phyloP scores from a whole-genome alignment of 2,329 filamentous ascomycete genomes.

The Xylariaceae sp. region DNA sequence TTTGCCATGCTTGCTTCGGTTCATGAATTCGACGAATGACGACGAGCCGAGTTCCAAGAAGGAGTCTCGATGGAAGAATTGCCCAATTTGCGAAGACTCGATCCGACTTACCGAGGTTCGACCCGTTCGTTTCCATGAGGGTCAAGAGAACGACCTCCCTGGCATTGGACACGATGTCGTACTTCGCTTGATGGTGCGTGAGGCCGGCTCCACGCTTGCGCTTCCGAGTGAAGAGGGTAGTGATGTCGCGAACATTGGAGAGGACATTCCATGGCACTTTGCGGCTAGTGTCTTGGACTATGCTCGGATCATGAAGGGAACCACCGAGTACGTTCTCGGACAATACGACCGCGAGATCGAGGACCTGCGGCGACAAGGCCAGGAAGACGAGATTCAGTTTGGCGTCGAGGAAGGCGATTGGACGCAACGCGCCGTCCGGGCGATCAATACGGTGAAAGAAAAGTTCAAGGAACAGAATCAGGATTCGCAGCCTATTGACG shows the following conservation, averaged over 20 bases:
- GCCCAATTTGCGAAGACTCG: conserved; percentile 89
- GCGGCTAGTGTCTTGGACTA: conserved; percentile 93
- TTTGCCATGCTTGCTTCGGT: conserved; percentile 84
- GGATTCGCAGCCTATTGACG: conserved; percentile 26
- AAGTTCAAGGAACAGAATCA: conserved; percentile 50
- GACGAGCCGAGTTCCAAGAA: conserved; percentile 64
- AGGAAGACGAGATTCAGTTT: conserved; percentile 87
- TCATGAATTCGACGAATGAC: conserved; percentile 80
- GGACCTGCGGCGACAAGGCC: conserved; percentile 68
- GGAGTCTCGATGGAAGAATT: conserved; percentile 82
- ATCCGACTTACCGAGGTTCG: conserved; percentile 88
- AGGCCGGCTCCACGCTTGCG: conserved; percentile 76
- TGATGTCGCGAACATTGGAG: conserved; percentile 61
- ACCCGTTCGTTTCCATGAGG: conserved; percentile 85
- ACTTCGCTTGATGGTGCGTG: conserved; percentile 75
- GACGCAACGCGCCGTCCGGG: conserved; percentile 75
- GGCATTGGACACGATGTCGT: conserved; percentile 85
- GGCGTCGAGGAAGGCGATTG: conserved; percentile 83
- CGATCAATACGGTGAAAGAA: conserved; percentile 70
- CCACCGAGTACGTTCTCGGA: conserved; percentile 75
- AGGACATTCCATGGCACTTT: conserved; percentile 91
- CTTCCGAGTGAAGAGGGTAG: conserved; percentile 74
- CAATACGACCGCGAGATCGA: conserved; percentile 77
- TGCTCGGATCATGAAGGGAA: conserved; percentile 90
- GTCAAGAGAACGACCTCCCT: conserved; percentile 77